phyloP scores from a whole-genome alignment of 139 green algal genomes.

The Dunaliella primolecta region DNA sequence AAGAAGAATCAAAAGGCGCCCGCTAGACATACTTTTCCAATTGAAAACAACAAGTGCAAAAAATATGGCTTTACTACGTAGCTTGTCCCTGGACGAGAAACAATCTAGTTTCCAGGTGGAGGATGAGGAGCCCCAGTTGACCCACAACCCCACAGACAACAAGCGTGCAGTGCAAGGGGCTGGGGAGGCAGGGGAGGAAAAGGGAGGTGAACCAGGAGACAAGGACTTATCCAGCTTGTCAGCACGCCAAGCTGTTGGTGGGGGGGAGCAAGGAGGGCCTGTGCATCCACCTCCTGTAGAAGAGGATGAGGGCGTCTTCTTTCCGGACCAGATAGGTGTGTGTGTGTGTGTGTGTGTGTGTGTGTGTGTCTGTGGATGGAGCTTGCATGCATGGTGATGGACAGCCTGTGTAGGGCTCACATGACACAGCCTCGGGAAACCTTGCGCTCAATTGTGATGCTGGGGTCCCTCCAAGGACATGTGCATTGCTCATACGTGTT shows the following conservation, averaged over 20 bases:
- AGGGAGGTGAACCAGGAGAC: not conserved
- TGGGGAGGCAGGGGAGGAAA: not conserved
- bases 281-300: not conserved
- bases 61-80: not conserved
- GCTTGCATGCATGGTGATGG: not conserved
- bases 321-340: not conserved
- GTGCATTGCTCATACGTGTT: not conserved
- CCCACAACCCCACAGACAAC: not conserved
- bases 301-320: not conserved
- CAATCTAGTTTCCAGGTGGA: not conserved
- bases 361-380: constrained; percentile 14
- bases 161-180: not conserved
- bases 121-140: not conserved
- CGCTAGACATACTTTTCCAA: too few relatives aligned
- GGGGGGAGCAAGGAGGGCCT: not conserved
- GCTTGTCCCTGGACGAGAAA: constrained; percentile 13
- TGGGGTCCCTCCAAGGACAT: not conserved
- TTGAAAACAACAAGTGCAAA: not conserved
- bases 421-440: too few relatives aligned
- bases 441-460: too few relatives aligned
- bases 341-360: constrained; percentile 22
- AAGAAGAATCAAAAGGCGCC: too few relatives aligned
- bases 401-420: not conserved
- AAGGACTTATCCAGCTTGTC: too few relatives aligned
- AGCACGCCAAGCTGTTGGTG: constrained; percentile 12